Base-by-base conservation (phyloP, 2,329 filamentous ascomycete genomes). In the Cercospora sojina region DNA sequence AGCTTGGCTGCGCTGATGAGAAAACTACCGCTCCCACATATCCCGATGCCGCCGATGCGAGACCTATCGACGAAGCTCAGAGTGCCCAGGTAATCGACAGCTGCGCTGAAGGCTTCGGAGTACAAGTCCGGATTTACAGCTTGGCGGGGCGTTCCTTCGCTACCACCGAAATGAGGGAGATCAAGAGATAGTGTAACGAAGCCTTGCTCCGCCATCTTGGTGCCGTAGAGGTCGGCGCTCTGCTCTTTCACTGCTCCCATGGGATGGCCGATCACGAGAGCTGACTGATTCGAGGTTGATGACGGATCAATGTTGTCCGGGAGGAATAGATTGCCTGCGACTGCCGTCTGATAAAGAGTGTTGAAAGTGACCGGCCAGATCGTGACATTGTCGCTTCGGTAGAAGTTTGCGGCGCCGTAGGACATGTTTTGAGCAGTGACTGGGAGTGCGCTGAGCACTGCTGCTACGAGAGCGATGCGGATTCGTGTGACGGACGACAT, bases 201-300 rank as follows among this genome's bases (percentile, higher is more conserved):
- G 35, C 65, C 62, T 18, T 65, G 65, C 35, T 67, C 65, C 1
- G 65, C 65, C 62, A 67, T 56, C 35, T 67, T 65, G 7, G 62
- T 59, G 5, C 62, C 65, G 25, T 67, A 65, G 2, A 67, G 51
- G 47, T 65, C 58, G 7, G 66, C 60, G 18, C 43, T 57, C 29
- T 67, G 65, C 47, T 67, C 65, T 51, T 67, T 67, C 5, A 67
- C 61, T 3, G 65, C 65, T 10, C 65, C 65, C 32, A 49, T 35
- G 7, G 65, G 65, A 35, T 64, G 65, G 18, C 65, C 25, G 13
- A 67, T 41, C 16, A 67, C 56, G 32, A 67, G 7, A 23, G 65
- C 65, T 5, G 65, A 59, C 43, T 53, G 6, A 16, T 56, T 60
- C 27, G n/a, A 2, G 32, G 27, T 57, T 38, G 32, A 35, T 35